Conservation (phyloP, 176 grass and related monocot genomes). For the Bromus sterilis region DNA sequence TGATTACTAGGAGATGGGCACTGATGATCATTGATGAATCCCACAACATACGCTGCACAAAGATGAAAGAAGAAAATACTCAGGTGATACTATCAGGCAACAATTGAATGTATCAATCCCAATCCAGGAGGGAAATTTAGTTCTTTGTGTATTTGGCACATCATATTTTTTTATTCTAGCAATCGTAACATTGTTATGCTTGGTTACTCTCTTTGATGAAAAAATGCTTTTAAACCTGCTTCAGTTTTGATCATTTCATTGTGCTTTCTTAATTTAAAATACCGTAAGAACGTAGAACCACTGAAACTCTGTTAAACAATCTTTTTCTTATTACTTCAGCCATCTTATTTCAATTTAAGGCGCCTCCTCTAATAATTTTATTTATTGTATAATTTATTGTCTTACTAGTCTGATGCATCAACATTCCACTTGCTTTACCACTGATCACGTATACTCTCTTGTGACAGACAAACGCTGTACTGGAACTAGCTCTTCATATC, state of each 20-base stretch:
- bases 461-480: conserved; percentile 67
- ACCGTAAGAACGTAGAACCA: not conserved
- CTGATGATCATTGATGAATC: conserved; percentile 97
- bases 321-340: conserved; percentile 5
- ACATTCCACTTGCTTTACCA: conserved; percentile 1
- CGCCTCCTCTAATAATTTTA: not conserved
- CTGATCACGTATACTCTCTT: not conserved
- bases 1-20: conserved; percentile 65
- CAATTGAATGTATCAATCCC: not conserved
- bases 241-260: not conserved
- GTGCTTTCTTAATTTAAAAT: not conserved
- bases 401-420: conserved; percentile 15
- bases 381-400: not conserved
- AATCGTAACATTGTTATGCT: conserved; percentile 16
- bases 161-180: not conserved
- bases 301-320: not conserved
- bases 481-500: conserved; percentile 57
- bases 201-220: not conserved
- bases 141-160: conserved; percentile 8
- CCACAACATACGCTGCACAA: conserved; percentile 91
- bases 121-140: conserved; percentile 9
- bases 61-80: conserved; percentile 49
- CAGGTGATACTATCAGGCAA: conserved; percentile 42
- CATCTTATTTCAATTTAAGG: not conserved
- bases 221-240: not conserved